A percentile compares a stretch with the other conserved stretches of the same genome.
Evolutionary conservation across 306 rosid species (phyloP).

Genomic region (Senna tora): DNA sequence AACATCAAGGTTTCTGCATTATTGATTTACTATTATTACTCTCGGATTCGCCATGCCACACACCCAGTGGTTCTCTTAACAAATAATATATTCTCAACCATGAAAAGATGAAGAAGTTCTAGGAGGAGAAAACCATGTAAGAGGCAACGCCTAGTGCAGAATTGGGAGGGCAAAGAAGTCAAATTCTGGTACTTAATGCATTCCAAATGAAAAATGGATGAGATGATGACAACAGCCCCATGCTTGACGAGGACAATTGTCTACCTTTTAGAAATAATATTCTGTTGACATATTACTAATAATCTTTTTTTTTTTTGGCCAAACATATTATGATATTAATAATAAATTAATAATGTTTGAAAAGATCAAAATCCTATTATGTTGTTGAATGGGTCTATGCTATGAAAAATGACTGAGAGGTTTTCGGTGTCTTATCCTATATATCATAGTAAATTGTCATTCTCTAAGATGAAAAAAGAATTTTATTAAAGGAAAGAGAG

Average conservation of each 20-base stretch:
- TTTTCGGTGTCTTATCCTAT: too few relatives aligned
- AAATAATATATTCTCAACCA: not conserved
- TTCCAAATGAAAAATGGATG: conserved; percentile 4
- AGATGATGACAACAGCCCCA: not conserved
- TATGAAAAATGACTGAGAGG: not conserved
- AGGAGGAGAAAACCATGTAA: not conserved
- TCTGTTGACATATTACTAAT: not conserved
- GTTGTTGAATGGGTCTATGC: not conserved
- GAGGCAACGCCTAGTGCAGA: not conserved
- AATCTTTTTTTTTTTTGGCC: too few relatives aligned
- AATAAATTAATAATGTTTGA: not conserved
- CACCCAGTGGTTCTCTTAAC: not conserved
- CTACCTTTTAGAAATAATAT: conserved; percentile 4
- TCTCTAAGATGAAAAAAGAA: too few relatives aligned
- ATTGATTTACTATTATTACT: not conserved
- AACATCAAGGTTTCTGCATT: not conserved
- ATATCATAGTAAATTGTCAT: not conserved
- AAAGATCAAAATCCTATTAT: not conserved
- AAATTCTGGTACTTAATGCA: not conserved
- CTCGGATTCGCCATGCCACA: not conserved
- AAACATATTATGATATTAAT: too few relatives aligned
- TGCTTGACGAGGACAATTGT: conserved; percentile 10
- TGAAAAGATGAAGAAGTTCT: not conserved
- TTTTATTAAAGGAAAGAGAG: too few relatives aligned
- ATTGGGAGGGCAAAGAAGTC: not conserved